These are phyloP conservation scores for Eremomyces bilateralis DNA, from an alignment of 495 filamentous ascomycete genomes.

Conservation along the genomic window DNA sequence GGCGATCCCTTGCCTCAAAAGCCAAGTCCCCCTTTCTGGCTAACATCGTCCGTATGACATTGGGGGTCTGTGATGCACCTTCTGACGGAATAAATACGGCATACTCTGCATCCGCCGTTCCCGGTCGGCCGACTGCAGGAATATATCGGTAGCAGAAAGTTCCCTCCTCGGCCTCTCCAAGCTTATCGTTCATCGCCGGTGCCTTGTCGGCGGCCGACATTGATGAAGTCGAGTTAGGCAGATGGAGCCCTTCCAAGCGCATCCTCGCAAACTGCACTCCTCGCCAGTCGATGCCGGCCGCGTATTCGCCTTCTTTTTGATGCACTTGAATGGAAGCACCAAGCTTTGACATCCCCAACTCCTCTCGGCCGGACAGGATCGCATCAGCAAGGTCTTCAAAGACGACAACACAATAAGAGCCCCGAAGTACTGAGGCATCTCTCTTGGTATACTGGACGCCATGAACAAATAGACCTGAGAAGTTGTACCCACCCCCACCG, in stretches of 20 bases:
- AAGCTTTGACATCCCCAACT: constrained; percentile 35
- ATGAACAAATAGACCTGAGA: constrained; percentile 34
- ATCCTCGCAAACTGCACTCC: neutral
- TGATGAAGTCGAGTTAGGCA: no score
- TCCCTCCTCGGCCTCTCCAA: neutral
- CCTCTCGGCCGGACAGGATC: constrained; percentile 30
- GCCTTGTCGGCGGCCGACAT: no score
- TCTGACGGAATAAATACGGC: neutral
- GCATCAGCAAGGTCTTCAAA: constrained; percentile 32
- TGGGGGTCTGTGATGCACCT: neutral
- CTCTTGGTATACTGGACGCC: constrained; percentile 31
- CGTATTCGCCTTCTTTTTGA: neutral
- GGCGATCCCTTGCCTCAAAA: neutral
- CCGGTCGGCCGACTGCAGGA: neutral
- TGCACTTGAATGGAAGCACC: constrained; percentile 20
- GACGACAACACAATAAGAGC: constrained; percentile 31
- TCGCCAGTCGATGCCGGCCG: neutral
- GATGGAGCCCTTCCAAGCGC: neutral
- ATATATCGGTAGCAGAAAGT: neutral
- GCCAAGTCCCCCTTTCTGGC: no score
- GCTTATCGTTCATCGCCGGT: neutral
- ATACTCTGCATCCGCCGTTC: neutral
- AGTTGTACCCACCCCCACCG: constrained; percentile 31
- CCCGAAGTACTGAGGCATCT: constrained; percentile 24
- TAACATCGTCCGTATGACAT: no score